A percentile compares a stretch with the other conserved stretches of the same genome.
Conservation (phyloP, 2,329 filamentous ascomycete genomes). For the Trichoderma cornu-damae region DNA sequence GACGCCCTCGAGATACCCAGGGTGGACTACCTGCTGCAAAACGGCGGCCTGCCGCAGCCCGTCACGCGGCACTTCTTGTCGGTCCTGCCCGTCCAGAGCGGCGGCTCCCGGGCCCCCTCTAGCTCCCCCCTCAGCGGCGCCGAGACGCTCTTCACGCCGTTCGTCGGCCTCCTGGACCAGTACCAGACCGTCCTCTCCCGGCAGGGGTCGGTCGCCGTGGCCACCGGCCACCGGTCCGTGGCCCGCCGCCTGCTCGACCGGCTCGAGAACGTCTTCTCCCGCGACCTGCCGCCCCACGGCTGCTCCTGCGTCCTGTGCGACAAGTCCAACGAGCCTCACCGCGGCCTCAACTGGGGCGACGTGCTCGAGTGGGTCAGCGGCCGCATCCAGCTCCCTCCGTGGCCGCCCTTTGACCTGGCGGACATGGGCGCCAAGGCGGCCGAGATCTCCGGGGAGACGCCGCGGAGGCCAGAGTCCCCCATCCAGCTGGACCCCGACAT, state of each 20-base stretch:
- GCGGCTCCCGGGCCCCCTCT: conserved; percentile 50
- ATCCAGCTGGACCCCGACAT: conserved; percentile 87
- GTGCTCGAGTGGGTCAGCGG: conserved; percentile 90
- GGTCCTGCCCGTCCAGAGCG: conserved; percentile 53
- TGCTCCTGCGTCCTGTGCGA: conserved; percentile 84
- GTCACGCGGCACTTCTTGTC: conserved; percentile 70
- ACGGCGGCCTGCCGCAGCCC: conserved; percentile 70
- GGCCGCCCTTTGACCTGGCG: conserved; percentile 80
- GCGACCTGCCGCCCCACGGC: conserved; percentile 82
- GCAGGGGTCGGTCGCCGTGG: conserved; percentile 86
- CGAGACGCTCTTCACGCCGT: conserved; percentile 72
- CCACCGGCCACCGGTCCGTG: conserved; percentile 92
- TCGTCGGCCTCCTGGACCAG: conserved; percentile 77
- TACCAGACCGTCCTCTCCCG: conserved; percentile 76
- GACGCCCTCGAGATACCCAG: conserved; percentile 67
- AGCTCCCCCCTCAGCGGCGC: conserved; percentile 63
- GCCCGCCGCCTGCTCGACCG: conserved; percentile 83
- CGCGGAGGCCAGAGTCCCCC: conserved; percentile 54
- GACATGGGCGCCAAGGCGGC: conserved; percentile 57
- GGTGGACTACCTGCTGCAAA: conserved; percentile 87
- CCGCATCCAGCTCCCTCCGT: conserved; percentile 74
- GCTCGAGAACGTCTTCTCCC: conserved; percentile 87
- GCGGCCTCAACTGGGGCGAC: conserved; percentile 88
- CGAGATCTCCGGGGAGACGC: conserved; percentile 55
- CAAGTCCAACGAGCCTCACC: conserved; percentile 53